Percentiles rank a stretch among this genome's conserved stretches.
These are phyloP conservation scores for Ceratopteris richardii DNA, from an alignment of 75 land plant genomes.

Conservation along the genomic window DNA sequence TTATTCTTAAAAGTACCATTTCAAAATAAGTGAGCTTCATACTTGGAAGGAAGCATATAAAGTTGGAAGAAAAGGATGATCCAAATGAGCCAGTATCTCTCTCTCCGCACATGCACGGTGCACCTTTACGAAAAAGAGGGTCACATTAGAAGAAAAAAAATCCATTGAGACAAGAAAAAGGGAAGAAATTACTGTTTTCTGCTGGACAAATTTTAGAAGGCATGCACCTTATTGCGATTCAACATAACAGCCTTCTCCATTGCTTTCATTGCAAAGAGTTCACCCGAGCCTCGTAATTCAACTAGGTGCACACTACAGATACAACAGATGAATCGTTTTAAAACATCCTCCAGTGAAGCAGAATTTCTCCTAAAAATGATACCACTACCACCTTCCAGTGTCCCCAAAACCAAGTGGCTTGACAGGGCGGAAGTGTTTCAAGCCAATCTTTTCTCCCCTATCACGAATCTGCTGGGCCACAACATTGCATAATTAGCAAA, in stretches of 20 bases:
- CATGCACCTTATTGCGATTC: slow-evolving; percentile 85
- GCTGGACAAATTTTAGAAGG: not conserved
- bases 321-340: not conserved
- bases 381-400: slow-evolving; percentile 80
- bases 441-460: slow-evolving; percentile 44
- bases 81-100: slow-evolving; percentile 68
- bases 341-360: too few relatives aligned
- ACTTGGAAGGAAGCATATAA: slow-evolving; percentile 93
- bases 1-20: too few relatives aligned
- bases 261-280: slow-evolving; percentile 93
- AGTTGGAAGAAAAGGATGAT: slow-evolving; percentile 95
- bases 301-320: slow-evolving; percentile 87
- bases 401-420: slow-evolving; percentile 91
- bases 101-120: slow-evolving; percentile 91
- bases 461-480: slow-evolving; percentile 33
- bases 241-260: slow-evolving; percentile 85
- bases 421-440: slow-evolving; percentile 80
- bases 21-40: too few relatives aligned
- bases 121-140: slow-evolving; percentile 33
- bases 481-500: not conserved
- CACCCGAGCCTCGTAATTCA: slow-evolving; percentile 66
- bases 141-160: not conserved
- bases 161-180: slow-evolving; percentile 2
- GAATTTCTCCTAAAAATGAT: not conserved
- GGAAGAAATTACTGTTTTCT: too few relatives aligned